Conservation (phyloP, 164 flowering plant genomes). For the Sedum album region DNA sequence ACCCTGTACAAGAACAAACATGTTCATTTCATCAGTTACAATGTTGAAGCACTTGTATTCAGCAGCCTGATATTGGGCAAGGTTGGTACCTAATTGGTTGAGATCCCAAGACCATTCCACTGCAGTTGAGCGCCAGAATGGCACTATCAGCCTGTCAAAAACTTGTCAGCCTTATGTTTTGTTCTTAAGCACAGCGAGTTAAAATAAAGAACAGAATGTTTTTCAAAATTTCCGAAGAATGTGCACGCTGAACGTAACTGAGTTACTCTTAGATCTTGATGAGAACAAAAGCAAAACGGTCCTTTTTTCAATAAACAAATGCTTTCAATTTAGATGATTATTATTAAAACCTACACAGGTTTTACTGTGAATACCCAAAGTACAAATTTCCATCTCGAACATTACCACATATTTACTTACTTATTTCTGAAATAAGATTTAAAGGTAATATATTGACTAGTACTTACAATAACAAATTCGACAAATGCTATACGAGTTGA, state of each 20-base stretch:
- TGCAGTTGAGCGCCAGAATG: too few relatives aligned
- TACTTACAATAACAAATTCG: constrained; percentile 54
- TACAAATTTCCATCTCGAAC: not conserved
- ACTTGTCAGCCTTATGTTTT: not conserved
- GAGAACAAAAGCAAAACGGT: not conserved
- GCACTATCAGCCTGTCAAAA: constrained; percentile 57
- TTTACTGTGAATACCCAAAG: not conserved
- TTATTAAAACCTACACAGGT: not conserved
- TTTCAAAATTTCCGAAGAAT: not conserved
- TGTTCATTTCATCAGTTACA: not conserved
- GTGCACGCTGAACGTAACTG: not conserved
- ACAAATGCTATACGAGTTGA: constrained; percentile 80
- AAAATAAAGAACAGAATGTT: not conserved
- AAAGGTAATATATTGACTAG: not conserved
- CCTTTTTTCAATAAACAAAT: not conserved
- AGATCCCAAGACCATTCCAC: too few relatives aligned
- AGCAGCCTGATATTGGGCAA: not conserved
- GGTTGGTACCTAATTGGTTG: constrained; percentile 39
- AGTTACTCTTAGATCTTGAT: not conserved
- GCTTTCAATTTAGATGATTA: not conserved
- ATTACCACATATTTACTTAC: not conserved
- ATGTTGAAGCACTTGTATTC: not conserved
- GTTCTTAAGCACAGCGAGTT: not conserved
- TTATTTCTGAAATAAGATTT: not conserved
- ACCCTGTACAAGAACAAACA: constrained; percentile 32